Percentiles rank a stretch among this genome's conserved stretches.
Evolutionary conservation across 2,329 filamentous ascomycete species (phyloP).

Genomic region (Pezicula rhizophila): DNA sequence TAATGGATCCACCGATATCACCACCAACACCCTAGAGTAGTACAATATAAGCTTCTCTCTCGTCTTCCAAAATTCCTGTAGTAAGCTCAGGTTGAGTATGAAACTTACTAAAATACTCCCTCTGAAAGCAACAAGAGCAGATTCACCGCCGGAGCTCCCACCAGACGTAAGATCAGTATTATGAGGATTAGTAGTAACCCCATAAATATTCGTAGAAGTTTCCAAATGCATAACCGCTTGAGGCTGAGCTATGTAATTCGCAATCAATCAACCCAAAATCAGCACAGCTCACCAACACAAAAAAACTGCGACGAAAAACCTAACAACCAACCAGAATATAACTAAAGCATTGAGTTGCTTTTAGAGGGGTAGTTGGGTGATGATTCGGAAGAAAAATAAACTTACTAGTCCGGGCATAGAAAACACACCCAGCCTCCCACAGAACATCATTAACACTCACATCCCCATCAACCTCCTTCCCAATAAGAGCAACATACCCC

Average conservation of each 20-base stretch:
- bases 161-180: slow-evolving; percentile 52
- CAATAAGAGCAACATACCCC: slow-evolving; percentile 48
- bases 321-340: no score
- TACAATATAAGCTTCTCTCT: background rate
- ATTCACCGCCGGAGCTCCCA: slow-evolving; percentile 58
- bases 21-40: slow-evolving; percentile 10
- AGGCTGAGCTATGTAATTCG: slow-evolving; percentile 25
- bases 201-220: slow-evolving; percentile 53
- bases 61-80: no score
- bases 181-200: slow-evolving; percentile 40
- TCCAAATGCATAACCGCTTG: slow-evolving; percentile 36
- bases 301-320: no score
- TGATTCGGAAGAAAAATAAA: slow-evolving; percentile 24
- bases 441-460: slow-evolving; percentile 45
- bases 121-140: slow-evolving; percentile 35
- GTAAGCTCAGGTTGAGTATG: no score
- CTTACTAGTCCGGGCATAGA: slow-evolving; percentile 62
- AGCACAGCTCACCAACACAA: no score
- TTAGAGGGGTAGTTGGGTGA: slow-evolving; percentile 2
- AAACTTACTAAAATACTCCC: slow-evolving; percentile 35
- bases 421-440: slow-evolving; percentile 52
- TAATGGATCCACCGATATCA: slow-evolving; percentile 14
- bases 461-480: slow-evolving; percentile 35
- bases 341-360: no score
- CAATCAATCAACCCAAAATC: slow-evolving; percentile 19